Base-by-base conservation (phyloP, 768 basidiomycete genomes). In the Tulasnella sp. region DNA sequence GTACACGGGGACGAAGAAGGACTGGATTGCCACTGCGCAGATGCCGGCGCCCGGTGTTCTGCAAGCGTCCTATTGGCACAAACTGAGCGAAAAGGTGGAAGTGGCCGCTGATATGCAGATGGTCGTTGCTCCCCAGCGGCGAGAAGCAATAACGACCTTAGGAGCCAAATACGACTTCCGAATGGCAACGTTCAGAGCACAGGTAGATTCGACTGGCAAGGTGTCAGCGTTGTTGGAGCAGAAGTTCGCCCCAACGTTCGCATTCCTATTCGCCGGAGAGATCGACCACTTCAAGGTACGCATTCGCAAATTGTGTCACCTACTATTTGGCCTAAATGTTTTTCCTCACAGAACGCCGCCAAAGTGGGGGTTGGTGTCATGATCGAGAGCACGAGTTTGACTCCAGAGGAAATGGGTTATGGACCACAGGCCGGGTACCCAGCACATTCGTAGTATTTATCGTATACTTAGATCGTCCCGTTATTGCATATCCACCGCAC, bases 101-200 rank as follows among this genome's bases (percentile, higher is more conserved):
- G 91, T 93, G n/a, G 94, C 90, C 31, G 90, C 92, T 31, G 94
- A 98, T 64, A 70, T 99, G 58, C 83, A 90, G 67, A 69, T 93
- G 37, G 75, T 92, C 55, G 84, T 85, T 29, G 77, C 82, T 17
- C 84, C 86, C 6, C 74, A 75, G 56, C 83, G 88, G 65, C 76
- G 94, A 64, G 93, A 94, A 67, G 96, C 93, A 9, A 73, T 93
- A 48, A 89, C 94, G 23, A 96, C 93, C 2, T 72, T 97, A 9
- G 96, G 92, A 34, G 92, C 91, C 59, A 97, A 96, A 73, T 99
- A 93, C 67, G 94, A 97, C 67, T 83, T 98, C 63, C 80, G 96
- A 55, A 79, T 88, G 76, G 78, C 93, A 15, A 88, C 88, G 2
- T 97, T 97, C 77, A 77, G 92, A 63, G 93, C 92, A 46, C 94